Percentiles rank a stretch among this genome's conserved stretches.
Conservation (phyloP, 768 basidiomycete genomes). For the Lactarius tabidus region DNA sequence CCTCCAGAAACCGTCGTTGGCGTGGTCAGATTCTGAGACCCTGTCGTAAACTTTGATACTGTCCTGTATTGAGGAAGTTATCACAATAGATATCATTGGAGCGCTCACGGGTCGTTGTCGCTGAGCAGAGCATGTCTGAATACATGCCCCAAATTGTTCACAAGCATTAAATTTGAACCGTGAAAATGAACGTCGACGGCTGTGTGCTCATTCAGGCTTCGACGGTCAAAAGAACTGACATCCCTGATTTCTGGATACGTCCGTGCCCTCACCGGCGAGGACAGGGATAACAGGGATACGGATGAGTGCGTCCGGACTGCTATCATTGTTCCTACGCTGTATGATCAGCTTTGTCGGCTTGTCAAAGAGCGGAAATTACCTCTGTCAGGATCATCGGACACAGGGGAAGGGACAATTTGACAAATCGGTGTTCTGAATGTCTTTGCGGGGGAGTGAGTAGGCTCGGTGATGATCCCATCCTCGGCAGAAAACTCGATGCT, state of each 20-base stretch:
- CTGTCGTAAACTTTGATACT: conserved; percentile 18
- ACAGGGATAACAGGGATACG: conserved; percentile 25
- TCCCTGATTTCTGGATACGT: conserved; percentile 8
- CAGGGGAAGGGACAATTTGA: conserved; percentile 42
- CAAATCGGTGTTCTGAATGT: conserved; percentile 65
- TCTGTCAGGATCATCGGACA: neutral
- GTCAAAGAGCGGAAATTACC: conserved; percentile 7
- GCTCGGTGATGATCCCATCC: conserved; percentile 35
- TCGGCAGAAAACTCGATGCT: conserved; percentile 33
- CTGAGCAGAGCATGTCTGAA: conserved; percentile 5
- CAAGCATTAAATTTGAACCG: neutral
- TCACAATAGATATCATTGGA: neutral
- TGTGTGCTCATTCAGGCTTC: conserved; percentile 39
- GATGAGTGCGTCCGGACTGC: conserved; percentile 48
- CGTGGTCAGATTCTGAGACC: neutral
- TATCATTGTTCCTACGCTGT: conserved; percentile 29
- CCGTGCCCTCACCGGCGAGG: neutral
- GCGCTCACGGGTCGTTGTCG: neutral
- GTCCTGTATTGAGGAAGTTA: neutral
- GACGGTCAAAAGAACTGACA: conserved; percentile 28
- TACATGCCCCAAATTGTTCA: conserved; percentile 14
- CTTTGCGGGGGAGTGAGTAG: conserved; percentile 39
- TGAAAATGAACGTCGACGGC: conserved; percentile 48
- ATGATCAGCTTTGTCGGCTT: conserved; percentile 10
- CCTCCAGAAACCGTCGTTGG: conserved; percentile 47